Base-by-base conservation (phyloP, 495 filamentous ascomycete genomes). In the Talaromyces trachyspermus region DNA sequence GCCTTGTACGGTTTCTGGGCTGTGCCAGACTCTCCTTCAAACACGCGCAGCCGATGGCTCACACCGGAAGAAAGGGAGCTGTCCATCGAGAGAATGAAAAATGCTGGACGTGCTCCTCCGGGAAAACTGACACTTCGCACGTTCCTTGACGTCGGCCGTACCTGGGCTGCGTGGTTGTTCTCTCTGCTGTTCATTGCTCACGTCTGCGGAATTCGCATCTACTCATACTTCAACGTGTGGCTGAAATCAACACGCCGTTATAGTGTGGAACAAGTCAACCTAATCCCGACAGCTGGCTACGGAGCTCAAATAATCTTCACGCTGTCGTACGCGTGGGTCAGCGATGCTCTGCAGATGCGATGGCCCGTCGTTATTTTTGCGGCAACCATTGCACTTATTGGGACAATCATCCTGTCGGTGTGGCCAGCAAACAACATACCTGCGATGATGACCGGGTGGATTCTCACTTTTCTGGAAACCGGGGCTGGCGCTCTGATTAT, bases 181-280 rank as follows among this genome's bases (percentile, higher is more conserved):
- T 42, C 54, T 49, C 22, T 43, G 27, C 8, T 43, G 3, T 43
- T 43, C 14, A 43, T 56, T 42, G 41, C 49, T 15, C 55, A 60
- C 32, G 29, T 59, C 17, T 42, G 42, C 17, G 53, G 54, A 37
- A 43, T 53, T 9, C 46, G 50, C 5, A 51, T 61, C 35, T 55
- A 49, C 37, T 51, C 46, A 15, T 55, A 61, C 26, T 58, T 60
- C 50, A 66, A 49, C 66, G 70, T 41, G 53, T 71, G 46, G 61
- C 58, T 12, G 57, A 65, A 49, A 52, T 61, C 15, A 64, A 68
- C 49, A 57, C 69, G 29, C 3, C 58, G 64, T 3, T 61, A 68
- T n/a, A 69, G 69, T 59, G 45, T 68, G 30, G 67, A 68, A 9
- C 65, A 66, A 3, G 50, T 62, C 8, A 65, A 66, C 7, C 63